Percentiles rank a stretch among this genome's conserved stretches.
Conservation (phyloP, 257 asterid species). For the Solanum chmielewskii region DNA sequence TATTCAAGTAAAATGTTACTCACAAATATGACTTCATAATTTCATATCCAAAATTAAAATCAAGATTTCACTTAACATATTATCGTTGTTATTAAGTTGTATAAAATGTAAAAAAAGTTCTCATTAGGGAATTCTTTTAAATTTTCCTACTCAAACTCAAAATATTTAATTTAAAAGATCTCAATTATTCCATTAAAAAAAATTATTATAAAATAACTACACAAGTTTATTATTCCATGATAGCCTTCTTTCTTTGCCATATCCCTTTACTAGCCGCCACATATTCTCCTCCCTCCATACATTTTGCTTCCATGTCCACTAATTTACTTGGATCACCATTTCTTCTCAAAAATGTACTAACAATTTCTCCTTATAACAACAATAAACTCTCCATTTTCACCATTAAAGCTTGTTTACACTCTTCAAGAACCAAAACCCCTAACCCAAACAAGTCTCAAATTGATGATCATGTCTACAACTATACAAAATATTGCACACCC, state of each 20-base stretch:
- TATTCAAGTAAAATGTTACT: not conserved
- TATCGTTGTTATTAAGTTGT: no score
- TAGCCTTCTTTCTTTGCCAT: not conserved
- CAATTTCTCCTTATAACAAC: not conserved
- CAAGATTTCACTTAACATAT: fast-evolving
- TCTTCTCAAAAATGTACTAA: not conserved
- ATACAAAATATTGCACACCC: slow-evolving; percentile 28
- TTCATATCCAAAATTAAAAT: not conserved
- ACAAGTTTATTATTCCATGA: not conserved
- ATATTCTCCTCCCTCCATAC: not conserved
- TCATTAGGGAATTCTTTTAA: not conserved
- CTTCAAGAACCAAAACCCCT: slow-evolving; percentile 36
- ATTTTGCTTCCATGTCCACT: slow-evolving; percentile 27
- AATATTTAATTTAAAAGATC: not conserved
- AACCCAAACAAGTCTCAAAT: slow-evolving; percentile 10
- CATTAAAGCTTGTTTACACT: slow-evolving; percentile 52
- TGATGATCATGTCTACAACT: slow-evolving; percentile 27
- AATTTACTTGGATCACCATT: slow-evolving; percentile 20
- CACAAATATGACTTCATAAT: not conserved
- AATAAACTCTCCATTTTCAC: slow-evolving; percentile 4
- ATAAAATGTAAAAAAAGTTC: not conserved
- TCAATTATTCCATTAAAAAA: not conserved
- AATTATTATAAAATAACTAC: no score
- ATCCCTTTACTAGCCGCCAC: not conserved
- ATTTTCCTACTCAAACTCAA: not conserved